These are phyloP conservation scores for Ramalina intermedia DNA, from an alignment of 495 filamentous ascomycete genomes.

Conservation along the genomic window DNA sequence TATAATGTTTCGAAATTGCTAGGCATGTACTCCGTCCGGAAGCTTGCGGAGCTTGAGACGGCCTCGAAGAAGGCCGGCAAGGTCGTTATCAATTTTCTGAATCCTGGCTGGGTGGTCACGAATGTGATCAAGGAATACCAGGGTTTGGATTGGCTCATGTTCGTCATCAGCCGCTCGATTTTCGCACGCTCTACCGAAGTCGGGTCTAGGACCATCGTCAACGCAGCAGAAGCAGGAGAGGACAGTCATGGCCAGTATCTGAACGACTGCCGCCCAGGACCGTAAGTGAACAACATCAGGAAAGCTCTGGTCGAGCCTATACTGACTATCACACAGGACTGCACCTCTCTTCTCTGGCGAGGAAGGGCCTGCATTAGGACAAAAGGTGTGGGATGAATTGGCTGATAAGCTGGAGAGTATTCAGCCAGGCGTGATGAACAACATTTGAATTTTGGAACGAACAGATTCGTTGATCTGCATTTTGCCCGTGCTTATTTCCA, in stretches of 20 bases:
- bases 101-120: constrained; percentile 20
- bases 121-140: constrained; percentile 17
- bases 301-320: not conserved
- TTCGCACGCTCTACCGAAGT: constrained; percentile 21
- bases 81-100: constrained; percentile 18
- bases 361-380: constrained; percentile 16
- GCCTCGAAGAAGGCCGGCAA: constrained; percentile 16
- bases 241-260: constrained; percentile 29
- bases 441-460: not conserved
- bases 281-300: not conserved
- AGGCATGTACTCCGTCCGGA: constrained; percentile 17
- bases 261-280: constrained; percentile 3
- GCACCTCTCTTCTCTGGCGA: constrained; percentile 10
- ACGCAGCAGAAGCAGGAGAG: constrained; percentile 18
- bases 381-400: constrained; percentile 22
- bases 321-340: not conserved
- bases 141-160: not conserved
- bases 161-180: not conserved
- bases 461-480: too few relatives aligned
- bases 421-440: constrained; percentile 11
- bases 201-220: constrained; percentile 27
- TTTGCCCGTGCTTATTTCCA: too few relatives aligned
- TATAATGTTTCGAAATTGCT: constrained; percentile 25
- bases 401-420: constrained; percentile 18
- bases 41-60: constrained; percentile 18